A percentile compares a stretch with the other conserved stretches of the same genome.
Evolutionary conservation across 164 flowering plant genomes (phyloP).

Genomic region (Chloranthus sessilifolius): DNA sequence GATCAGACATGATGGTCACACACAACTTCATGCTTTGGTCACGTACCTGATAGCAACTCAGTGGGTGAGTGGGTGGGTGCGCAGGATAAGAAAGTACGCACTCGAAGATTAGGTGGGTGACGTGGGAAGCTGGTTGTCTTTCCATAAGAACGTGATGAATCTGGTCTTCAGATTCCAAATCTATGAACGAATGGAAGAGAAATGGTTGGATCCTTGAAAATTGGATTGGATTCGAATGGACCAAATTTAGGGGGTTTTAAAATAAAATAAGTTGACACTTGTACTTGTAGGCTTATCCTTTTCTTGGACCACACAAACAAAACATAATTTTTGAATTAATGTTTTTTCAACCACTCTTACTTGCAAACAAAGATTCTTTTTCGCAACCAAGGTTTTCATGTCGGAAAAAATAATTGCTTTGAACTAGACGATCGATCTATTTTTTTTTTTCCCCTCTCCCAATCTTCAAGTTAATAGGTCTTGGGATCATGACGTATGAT

Average conservation of each 20-base stretch:
- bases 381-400: too few species aligned
- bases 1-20: background rate
- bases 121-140: constrained; percentile 7
- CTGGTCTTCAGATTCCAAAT: constrained; percentile 6
- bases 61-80: background rate
- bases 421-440: too few species aligned
- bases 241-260: constrained; percentile 18
- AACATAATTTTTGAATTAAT: background rate
- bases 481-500: too few species aligned
- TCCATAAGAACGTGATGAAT: background rate
- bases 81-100: background rate
- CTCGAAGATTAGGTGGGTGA: background rate
- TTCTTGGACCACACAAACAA: constrained; percentile 36
- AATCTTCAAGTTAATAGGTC: too few species aligned
- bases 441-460: too few species aligned
- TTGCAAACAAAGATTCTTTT: too few species aligned
- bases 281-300: constrained; percentile 43
- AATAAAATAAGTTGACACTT: constrained; percentile 16
- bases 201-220: constrained; percentile 20
- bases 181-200: constrained; percentile 35
- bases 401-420: too few species aligned
- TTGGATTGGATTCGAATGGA: constrained; percentile 54
- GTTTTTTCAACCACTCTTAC: too few species aligned
- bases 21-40: background rate
- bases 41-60: background rate